phyloP scores from a whole-genome alignment of 305 asterid species.

The Fraxinus sp. region DNA sequence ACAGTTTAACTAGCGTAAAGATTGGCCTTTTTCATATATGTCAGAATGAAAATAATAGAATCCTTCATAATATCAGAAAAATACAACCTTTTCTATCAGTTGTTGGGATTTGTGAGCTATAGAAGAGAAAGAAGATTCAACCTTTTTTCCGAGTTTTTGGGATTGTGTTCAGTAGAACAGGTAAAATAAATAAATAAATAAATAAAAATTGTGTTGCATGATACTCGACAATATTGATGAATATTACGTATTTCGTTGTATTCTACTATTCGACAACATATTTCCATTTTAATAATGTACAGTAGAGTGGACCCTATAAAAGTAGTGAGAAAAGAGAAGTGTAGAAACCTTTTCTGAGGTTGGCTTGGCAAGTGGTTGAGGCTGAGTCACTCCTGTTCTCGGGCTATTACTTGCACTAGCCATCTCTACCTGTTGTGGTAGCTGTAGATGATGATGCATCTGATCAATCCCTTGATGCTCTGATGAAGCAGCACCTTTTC shows the following conservation, averaged over 20 bases:
- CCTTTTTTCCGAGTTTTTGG: background rate
- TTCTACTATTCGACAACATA: background rate
- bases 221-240: background rate
- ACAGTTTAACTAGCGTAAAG: slow-evolving; percentile 25
- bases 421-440: slow-evolving; percentile 44
- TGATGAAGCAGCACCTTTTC: background rate
- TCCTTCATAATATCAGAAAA: slow-evolving; percentile 32
- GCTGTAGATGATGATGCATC: slow-evolving; percentile 27
- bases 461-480: background rate
- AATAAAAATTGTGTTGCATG: too few species aligned
- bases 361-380: slow-evolving; percentile 40
- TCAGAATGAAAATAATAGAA: slow-evolving; percentile 49
- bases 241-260: too few species aligned
- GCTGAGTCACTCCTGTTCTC: slow-evolving; percentile 35
- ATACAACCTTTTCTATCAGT: slow-evolving; percentile 21
- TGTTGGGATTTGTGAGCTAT: slow-evolving; percentile 35
- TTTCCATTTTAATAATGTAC: background rate
- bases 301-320: background rate
- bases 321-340: background rate
- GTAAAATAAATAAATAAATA: background rate
- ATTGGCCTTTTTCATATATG: slow-evolving; percentile 48
- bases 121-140: background rate
- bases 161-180: background rate
- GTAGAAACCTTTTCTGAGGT: slow-evolving; percentile 61
- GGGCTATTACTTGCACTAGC: slow-evolving; percentile 49